Base-by-base conservation (phyloP, 768 basidiomycete genomes). In the Agaricus sinodeliciosus region DNA sequence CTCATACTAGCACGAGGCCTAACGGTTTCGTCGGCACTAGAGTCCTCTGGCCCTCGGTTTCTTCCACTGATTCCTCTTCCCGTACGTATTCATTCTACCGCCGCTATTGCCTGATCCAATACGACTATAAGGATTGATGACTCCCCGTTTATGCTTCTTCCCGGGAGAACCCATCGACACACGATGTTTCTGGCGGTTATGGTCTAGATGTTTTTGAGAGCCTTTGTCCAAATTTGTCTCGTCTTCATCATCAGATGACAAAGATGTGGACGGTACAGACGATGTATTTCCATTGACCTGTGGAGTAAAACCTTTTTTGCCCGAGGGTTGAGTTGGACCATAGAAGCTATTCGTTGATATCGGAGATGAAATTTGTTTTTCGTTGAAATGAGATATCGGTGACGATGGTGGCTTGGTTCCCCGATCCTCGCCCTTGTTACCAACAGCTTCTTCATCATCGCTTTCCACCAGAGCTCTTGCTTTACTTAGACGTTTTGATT, bases 381-480 rank as follows among this genome's bases (percentile, higher is more conserved):
- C 37, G 15, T 35, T 43, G 19, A 49, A 27, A 12, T 48, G 28
- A 13, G 49, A 41, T 19, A 37, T 28, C n/a, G 57, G 50, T 11
- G 57, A 49, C 15, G 55, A 51, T 35, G 54, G 26, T 35, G 40
- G 19, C 28, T 35, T 44, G 27, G 18, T 39, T 31, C 34, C 49
- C 7, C 12, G 25, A 39, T 25, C 15, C n/a, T 26, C 45, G 9
- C 35, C 49, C 28, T 22, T 36, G 26, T 46, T 19, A 9, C 41
- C 47, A 31, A 12, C 25, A 41, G 49, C 54, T 26, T 50, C 57
- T 37, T 64, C 59, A 12, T 51, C 57, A 43, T 59, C 60, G 48
- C 43, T 43, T 13, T 51, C 52, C 16, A 48, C 47, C 3, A 50
- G 48, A 15, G 43, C 54, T 12, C 37, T 43, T 34, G 16, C 42